These are phyloP conservation scores for Penicillium verrucosum DNA, from an alignment of 2,329 filamentous ascomycete species.

Conservation along the genomic window DNA sequence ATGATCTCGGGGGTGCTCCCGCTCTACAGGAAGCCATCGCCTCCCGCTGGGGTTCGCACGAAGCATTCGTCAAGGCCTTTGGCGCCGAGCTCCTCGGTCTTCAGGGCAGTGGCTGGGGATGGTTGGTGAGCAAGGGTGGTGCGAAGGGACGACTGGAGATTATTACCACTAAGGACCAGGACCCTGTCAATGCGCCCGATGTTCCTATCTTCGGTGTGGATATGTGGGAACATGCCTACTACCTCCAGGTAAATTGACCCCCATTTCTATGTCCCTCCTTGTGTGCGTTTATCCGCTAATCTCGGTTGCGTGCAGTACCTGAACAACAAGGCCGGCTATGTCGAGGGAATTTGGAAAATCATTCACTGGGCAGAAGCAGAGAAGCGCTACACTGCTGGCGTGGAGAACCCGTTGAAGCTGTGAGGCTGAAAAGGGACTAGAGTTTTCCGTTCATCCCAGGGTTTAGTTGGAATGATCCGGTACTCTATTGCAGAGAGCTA, in stretches of 20 bases:
- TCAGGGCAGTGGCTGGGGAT: constrained; percentile 85
- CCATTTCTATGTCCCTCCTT: not conserved
- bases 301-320: constrained; percentile 61
- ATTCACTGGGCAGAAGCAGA: constrained; percentile 88
- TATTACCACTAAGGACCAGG: constrained; percentile 81
- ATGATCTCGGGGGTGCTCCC: constrained; percentile 54
- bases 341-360: constrained; percentile 84
- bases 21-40: constrained; percentile 60
- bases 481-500: too few species aligned
- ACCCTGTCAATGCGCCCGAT: constrained; percentile 71
- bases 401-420: constrained; percentile 30
- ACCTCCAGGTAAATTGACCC: constrained; percentile 62
- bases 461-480: not conserved
- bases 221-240: constrained; percentile 95
- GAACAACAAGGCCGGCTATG: constrained; percentile 93
- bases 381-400: constrained; percentile 54
- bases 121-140: constrained; percentile 67
- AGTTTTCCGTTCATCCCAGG: not conserved
- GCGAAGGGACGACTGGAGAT: constrained; percentile 62
- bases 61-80: constrained; percentile 65
- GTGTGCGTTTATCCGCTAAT: not conserved
- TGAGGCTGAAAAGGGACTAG: constrained; percentile 1
- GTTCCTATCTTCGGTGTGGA: constrained; percentile 77
- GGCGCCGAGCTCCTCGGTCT: constrained; percentile 63
- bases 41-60: constrained; percentile 65